phyloP scores from a whole-genome alignment of 148 eudicot genomes.

The Rhododendron williamsianum region DNA sequence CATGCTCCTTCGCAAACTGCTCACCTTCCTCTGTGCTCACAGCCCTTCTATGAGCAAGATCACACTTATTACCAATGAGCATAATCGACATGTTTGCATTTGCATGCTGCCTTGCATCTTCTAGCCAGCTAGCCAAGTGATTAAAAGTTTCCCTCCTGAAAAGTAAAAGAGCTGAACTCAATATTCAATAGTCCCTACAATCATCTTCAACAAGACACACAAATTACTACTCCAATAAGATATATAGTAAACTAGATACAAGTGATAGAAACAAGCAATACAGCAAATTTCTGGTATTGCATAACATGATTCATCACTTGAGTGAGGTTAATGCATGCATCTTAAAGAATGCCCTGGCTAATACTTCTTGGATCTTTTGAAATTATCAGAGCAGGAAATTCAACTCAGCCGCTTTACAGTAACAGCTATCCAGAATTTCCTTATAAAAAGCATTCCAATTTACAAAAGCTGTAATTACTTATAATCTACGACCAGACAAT shows the following conservation, averaged over 20 bases:
- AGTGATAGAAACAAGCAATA: not conserved
- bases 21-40: slow-evolving; percentile 58
- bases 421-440: not conserved
- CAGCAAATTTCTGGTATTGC: not conserved
- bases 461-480: not conserved
- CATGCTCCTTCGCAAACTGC: slow-evolving; percentile 53
- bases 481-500: not conserved
- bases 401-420: not conserved
- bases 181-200: not conserved
- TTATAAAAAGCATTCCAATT: not conserved
- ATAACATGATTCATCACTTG: not conserved
- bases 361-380: not conserved
- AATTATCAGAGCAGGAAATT: not conserved
- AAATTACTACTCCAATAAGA: not conserved
- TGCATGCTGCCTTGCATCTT: slow-evolving; percentile 55
- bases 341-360: not conserved
- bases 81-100: slow-evolving; percentile 52
- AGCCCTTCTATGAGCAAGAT: slow-evolving; percentile 49
- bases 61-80: slow-evolving; percentile 48
- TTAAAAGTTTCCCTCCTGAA: slow-evolving; percentile 56
- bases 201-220: not conserved
- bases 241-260: not conserved
- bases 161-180: not conserved
- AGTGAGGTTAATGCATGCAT: not conserved
- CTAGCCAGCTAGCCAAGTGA: slow-evolving; percentile 55